Conservation (phyloP, 1,139 yeast species). For the Pichiaceae sp. region DNA sequence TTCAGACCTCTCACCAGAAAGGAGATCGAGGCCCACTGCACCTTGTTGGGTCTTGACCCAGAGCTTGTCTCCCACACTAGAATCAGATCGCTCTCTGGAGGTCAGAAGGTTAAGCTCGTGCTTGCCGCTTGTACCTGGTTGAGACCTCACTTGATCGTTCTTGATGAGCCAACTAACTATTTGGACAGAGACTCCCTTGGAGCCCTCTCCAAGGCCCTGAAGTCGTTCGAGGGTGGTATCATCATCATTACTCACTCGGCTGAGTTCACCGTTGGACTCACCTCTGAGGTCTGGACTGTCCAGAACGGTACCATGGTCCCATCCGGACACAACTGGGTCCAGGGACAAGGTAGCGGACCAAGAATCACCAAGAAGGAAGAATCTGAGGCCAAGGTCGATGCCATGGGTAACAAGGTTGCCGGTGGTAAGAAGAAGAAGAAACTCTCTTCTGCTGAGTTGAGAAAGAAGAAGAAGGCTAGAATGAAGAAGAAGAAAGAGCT, state of each 20-base stretch:
- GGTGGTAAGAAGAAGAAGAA: slow-evolving; percentile 93
- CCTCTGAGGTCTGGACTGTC: slow-evolving; percentile 99
- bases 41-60: slow-evolving; percentile 96
- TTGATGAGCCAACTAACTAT: slow-evolving; percentile 99
- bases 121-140: slow-evolving; percentile 99
- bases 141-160: slow-evolving; percentile 98
- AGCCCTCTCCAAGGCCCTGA: slow-evolving; percentile 97
- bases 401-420: slow-evolving; percentile 99
- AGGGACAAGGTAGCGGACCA: slow-evolving; percentile 99
- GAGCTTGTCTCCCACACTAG: slow-evolving; percentile 99
- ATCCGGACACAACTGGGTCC: slow-evolving; percentile 99
- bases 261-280: slow-evolving; percentile 97
- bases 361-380: slow-evolving; percentile 91
- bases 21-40: slow-evolving; percentile 98
- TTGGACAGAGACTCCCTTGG: slow-evolving; percentile 99
- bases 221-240: slow-evolving; percentile 99
- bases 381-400: slow-evolving; percentile 98
- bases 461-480: slow-evolving; percentile 99
- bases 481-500: slow-evolving; percentile 99
- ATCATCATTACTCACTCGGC: slow-evolving; percentile 99
- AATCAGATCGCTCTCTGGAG: slow-evolving; percentile 99
- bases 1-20: slow-evolving; percentile 99
- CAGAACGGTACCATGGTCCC: slow-evolving; percentile 97
- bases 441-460: slow-evolving; percentile 96
- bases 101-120: slow-evolving; percentile 99